Evolutionary conservation across 169 alveolate species (phyloP), one percentile per base, ranked within the genome.

Genomic region (Perkinsus marinus): DNA sequence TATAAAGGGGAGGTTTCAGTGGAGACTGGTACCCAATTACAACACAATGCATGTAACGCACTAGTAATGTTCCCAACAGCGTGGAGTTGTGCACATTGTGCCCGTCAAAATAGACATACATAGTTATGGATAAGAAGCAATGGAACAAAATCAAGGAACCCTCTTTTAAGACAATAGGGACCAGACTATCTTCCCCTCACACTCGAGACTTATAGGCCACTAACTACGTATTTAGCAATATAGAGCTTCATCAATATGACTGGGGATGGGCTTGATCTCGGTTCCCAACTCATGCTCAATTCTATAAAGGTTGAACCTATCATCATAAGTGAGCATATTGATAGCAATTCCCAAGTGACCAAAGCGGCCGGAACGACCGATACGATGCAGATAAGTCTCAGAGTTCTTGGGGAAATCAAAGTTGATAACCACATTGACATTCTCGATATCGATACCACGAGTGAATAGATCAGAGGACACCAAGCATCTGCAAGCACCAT

Each of bases 401-500:
- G 79, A 43, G 90, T 91, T 57, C 90, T 98, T 98, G 9, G 99
- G 99, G 97, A 98, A 98, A 94, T 99, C 99, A 94, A 98, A 98
- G 97, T 98, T 98, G 92, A 98, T 98, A 43, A 99, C 99, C n/a
- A 98, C 99, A 95, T 98, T 98, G 89, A 98, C 99, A 39, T 99
- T 96, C 92, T 98, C 97, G 91, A 98, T 98, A 94, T 98, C 99
- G 90, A 99, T 98, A 91, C 99, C 99, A 92, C 99, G 96, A 26
- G 99, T 99, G 93, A 99, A 98, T 39, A 99, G 97, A 94, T 98
- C 99, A 0, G 98, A 94, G 89, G 98, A 96, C 39, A 97, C 46
- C 90, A 96, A 95, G 89, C 95, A 93, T 39, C 91, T 90, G 92
- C 99, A 97, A 19, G 99, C 99, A 43, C 99, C 99, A 93, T 97